These are phyloP conservation scores for Croton laevigatus DNA, from an alignment of 441 rosid species.

Conservation along the genomic window DNA sequence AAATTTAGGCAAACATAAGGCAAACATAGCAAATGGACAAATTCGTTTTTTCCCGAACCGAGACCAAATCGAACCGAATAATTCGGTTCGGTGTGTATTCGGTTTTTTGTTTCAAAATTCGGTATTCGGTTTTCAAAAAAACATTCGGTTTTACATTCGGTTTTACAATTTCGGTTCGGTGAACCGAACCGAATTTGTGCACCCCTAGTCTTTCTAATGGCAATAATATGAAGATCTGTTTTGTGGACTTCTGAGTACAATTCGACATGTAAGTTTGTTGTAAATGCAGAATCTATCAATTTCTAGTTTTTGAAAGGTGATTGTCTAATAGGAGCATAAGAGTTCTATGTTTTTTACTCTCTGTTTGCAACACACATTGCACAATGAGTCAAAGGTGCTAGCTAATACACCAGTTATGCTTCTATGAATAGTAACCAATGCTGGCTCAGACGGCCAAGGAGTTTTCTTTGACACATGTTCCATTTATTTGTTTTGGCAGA, in stretches of 20 bases:
- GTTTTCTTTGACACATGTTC: not conserved
- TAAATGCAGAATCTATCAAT: not conserved
- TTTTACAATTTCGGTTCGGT: too few relatives aligned
- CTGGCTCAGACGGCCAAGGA: not conserved
- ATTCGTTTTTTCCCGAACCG: too few relatives aligned
- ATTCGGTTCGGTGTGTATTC: too few relatives aligned
- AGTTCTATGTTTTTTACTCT: not conserved
- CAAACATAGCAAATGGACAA: too few relatives aligned
- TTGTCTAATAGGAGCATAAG: not conserved
- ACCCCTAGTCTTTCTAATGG: not conserved
- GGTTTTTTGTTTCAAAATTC: too few relatives aligned
- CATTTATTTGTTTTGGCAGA: constrained; percentile 35
- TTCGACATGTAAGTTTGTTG: not conserved
- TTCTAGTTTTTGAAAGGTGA: not conserved
- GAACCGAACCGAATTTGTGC: too few relatives aligned
- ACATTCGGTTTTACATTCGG: too few relatives aligned
- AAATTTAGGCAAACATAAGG: too few relatives aligned
- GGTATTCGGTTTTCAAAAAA: too few relatives aligned
- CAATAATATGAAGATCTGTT: not conserved
- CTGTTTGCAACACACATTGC: not conserved
- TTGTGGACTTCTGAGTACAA: not conserved
- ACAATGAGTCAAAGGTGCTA: not conserved
- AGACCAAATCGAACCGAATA: too few relatives aligned
- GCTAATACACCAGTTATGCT: not conserved
- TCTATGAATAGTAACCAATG: not conserved